These are phyloP conservation scores for Phytopythium ostracodes DNA, from an alignment of 352 stramenopile species.

Conservation along the genomic window DNA sequence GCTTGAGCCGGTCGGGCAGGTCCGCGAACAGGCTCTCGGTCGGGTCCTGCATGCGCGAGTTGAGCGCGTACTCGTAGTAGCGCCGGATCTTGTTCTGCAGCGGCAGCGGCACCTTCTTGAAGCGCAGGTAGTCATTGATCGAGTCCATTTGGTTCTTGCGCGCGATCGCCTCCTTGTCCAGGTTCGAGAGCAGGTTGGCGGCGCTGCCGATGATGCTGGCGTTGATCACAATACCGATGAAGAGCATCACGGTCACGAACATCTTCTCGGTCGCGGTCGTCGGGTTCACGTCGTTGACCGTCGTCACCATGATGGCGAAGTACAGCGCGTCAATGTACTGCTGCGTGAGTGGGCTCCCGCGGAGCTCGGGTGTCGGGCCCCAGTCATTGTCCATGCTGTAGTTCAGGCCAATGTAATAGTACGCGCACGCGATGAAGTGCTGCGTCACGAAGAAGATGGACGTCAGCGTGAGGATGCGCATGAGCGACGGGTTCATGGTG, in stretches of 20 bases:
- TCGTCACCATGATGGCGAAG: conserved; percentile 68
- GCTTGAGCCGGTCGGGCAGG: conserved; percentile 63
- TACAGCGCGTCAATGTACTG: conserved; percentile 60
- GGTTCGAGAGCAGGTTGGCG: conserved; percentile 65
- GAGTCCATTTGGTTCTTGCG: conserved; percentile 77
- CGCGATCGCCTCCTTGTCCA: conserved; percentile 70
- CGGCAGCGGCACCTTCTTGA: conserved; percentile 65
- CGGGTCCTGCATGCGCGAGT: conserved; percentile 44
- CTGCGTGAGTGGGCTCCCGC: conserved; percentile 25
- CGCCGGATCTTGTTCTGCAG: conserved; percentile 71
- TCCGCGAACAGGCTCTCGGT: conserved; percentile 64
- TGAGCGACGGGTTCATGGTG: conserved; percentile 61
- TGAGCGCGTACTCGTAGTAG: conserved; percentile 78
- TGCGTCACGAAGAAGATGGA: conserved; percentile 66
- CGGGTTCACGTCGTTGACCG: conserved; percentile 55
- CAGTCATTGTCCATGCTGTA: conserved; percentile 39
- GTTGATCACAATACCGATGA: conserved; percentile 76
- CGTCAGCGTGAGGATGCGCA: conserved; percentile 66
- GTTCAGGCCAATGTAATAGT: conserved; percentile 58
- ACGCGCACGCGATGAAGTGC: conserved; percentile 74
- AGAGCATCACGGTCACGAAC: conserved; percentile 65
- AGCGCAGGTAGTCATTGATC: conserved; percentile 79
- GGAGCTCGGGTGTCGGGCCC: conserved; percentile 26
- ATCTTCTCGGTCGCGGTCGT: conserved; percentile 51
- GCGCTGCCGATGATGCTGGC: conserved; percentile 77